Conservation (phyloP, 2,329 filamentous ascomycete genomes). For the Penicillium hordei region DNA sequence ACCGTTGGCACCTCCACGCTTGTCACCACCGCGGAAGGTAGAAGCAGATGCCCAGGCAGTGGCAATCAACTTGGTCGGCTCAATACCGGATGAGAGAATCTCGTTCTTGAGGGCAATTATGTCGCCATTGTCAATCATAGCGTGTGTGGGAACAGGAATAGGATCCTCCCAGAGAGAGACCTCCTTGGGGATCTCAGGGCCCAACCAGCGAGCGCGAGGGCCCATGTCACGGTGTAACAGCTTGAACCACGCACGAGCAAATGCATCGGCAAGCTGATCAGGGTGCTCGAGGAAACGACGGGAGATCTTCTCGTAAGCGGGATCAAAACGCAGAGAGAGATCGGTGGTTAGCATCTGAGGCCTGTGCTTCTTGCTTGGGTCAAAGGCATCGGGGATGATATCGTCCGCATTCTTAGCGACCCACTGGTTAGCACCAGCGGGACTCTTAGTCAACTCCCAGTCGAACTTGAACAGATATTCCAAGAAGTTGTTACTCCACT, state of each 20-base stretch:
- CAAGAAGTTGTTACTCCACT: slow-evolving; percentile 74
- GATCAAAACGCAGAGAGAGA: slow-evolving; percentile 69
- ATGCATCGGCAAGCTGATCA: slow-evolving; percentile 67
- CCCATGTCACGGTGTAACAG: slow-evolving; percentile 78
- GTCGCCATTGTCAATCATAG: slow-evolving; percentile 62
- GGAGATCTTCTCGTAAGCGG: slow-evolving; percentile 72
- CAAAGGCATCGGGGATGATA: slow-evolving; percentile 70
- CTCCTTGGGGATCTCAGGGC: slow-evolving; percentile 71
- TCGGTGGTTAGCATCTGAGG: slow-evolving; percentile 78
- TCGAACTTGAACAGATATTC: slow-evolving; percentile 76
- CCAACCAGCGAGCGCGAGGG: slow-evolving; percentile 67
- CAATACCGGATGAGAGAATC: slow-evolving; percentile 63
- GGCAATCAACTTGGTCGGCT: slow-evolving; percentile 61
- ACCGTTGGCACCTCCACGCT: slow-evolving; percentile 80
- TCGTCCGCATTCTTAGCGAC: slow-evolving; percentile 66
- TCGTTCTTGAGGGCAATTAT: slow-evolving; percentile 66
- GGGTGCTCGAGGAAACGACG: slow-evolving; percentile 68
- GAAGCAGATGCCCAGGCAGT: slow-evolving; percentile 70
- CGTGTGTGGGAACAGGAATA: slow-evolving; percentile 59
- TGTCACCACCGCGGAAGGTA: slow-evolving; percentile 72
- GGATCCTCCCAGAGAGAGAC: slow-evolving; percentile 74
- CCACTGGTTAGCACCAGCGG: slow-evolving; percentile 75
- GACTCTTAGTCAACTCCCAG: slow-evolving; percentile 74
- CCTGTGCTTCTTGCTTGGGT: slow-evolving; percentile 68
- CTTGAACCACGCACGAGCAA: slow-evolving; percentile 79